These are phyloP conservation scores for Fusarium mundagurra DNA, from an alignment of 2,329 filamentous ascomycete species.

Conservation along the genomic window DNA sequence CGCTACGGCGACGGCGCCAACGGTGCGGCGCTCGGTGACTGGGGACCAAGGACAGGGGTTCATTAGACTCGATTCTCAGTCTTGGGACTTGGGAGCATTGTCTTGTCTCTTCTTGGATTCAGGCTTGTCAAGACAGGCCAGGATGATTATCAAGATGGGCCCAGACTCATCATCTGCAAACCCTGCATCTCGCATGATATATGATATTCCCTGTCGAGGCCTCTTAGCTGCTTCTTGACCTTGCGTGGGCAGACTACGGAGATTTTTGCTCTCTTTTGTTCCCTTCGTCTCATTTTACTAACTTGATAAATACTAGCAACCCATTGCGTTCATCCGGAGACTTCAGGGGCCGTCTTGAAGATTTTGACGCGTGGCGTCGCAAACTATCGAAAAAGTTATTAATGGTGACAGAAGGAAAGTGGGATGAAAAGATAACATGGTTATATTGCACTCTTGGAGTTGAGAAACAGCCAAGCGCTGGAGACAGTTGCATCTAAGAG, in stretches of 20 bases:
- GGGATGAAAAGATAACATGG: not conserved
- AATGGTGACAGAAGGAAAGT: not conserved
- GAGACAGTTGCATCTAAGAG: not conserved
- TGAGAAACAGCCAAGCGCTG: not conserved
- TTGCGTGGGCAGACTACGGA: conserved; percentile 3
- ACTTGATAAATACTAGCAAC: conserved; percentile 9
- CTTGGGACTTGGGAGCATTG: conserved; percentile 3
- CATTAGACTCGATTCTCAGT: conserved; percentile 10
- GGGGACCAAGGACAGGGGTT: conserved; percentile 13
- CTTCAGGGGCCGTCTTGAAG: not conserved
- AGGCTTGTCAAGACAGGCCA: not conserved
- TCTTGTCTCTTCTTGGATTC: not conserved
- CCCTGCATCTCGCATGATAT: not conserved
- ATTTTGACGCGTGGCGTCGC: conserved; percentile 13
- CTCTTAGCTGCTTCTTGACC: not conserved
- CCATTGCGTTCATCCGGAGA: not conserved
- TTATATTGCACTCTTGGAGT: not conserved
- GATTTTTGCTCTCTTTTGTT: not conserved
- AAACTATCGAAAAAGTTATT: conserved; percentile 18
- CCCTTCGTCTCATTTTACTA: not conserved
- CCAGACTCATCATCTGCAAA: not conserved
- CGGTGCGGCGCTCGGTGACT: conserved; percentile 40
- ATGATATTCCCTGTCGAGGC: not conserved
- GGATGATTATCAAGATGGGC: not conserved
- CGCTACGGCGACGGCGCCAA: conserved; percentile 41